Conservation (phyloP, 164 flowering plant genomes). For the Berberis vulgaris region DNA sequence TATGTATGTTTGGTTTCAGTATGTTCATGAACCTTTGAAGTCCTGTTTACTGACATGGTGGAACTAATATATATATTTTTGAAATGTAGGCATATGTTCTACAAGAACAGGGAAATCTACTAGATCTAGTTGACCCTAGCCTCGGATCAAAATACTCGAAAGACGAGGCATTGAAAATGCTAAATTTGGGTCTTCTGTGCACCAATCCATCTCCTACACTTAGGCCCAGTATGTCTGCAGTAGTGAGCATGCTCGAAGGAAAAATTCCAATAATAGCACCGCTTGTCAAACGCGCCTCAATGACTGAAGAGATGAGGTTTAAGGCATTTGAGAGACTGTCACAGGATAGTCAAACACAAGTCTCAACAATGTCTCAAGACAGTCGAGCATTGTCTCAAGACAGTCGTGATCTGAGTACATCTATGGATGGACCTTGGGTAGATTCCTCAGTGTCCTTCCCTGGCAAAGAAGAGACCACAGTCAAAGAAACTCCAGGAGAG, state of each 20-base stretch:
- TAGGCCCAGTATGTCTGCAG: conserved; percentile 75
- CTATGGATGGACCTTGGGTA: conserved; percentile 18
- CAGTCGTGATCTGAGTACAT: conserved; percentile 9
- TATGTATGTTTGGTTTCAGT: background rate
- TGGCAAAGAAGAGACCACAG: conserved; percentile 11
- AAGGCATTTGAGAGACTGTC: conserved; percentile 23
- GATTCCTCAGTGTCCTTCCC: conserved; percentile 16
- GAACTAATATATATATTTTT: background rate
- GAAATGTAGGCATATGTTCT: conserved; percentile 48
- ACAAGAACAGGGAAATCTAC: conserved; percentile 61
- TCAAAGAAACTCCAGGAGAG: conserved; percentile 4
- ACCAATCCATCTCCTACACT: conserved; percentile 62
- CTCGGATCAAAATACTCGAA: conserved; percentile 43
- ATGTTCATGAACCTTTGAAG: background rate
- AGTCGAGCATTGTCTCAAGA: conserved; percentile 13
- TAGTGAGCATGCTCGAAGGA: conserved; percentile 75
- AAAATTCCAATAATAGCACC: conserved; percentile 40
- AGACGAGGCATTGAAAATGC: conserved; percentile 50
- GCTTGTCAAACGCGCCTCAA: conserved; percentile 19
- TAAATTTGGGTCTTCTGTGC: conserved; percentile 59
- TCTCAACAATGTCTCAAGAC: conserved; percentile 7
- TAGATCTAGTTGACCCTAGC: conserved; percentile 63
- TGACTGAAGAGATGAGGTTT: conserved; percentile 15
- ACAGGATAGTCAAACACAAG: conserved; percentile 15
- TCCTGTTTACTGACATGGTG: background rate